Evolutionary conservation across 73 alveolate species (phyloP), one percentile per base, ranked within the genome.

Genomic region (Symbiodinium natans): DNA sequence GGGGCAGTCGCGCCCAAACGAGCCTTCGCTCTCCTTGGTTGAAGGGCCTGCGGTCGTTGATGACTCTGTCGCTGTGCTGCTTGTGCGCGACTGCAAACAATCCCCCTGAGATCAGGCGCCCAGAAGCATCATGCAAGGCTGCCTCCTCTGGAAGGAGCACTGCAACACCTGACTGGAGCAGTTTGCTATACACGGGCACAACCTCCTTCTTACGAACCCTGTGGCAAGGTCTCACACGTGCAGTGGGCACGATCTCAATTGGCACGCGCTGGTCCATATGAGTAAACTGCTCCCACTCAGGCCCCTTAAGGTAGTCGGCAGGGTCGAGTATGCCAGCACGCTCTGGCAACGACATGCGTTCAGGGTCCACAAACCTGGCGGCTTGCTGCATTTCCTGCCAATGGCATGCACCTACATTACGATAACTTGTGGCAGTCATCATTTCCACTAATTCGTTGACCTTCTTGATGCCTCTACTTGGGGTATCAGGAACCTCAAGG

Each of bases 11-110:
- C 27, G 92, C 92, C 92, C 92, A 83, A 7, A 83, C 92, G 2
- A 83, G 75, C 36, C 92, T 23, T 25, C 92, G 39, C 29, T 83
- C 92, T 11, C 31, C 25, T 83, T 83, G 74, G 29, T 83, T 83
- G 92, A 83, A 83, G 23, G 77, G 92, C 41, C 92, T 83, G 8
- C 92, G 38, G 41, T 83, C 92, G 27, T 41, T 27, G 92, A 83
- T 83, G n/a, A 83, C 48, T 39, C 92, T 41, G 13, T 83, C 92
- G 27, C 92, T 83, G 41, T 15, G 23, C 31, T 31, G 34, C 36
- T 83, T 83, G 27, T 42, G 92, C 42, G 43, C 92, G 7, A 83
- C 92, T 41, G 74, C 92, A 42, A 83, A 83, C 21, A 83, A 38
- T 8, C 92, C 92, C n/a, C 92, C 92, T 11, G 92, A 21, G n/a